Conservation (phyloP, 441 rosid genomes). For the Gossypium davidsonii region DNA sequence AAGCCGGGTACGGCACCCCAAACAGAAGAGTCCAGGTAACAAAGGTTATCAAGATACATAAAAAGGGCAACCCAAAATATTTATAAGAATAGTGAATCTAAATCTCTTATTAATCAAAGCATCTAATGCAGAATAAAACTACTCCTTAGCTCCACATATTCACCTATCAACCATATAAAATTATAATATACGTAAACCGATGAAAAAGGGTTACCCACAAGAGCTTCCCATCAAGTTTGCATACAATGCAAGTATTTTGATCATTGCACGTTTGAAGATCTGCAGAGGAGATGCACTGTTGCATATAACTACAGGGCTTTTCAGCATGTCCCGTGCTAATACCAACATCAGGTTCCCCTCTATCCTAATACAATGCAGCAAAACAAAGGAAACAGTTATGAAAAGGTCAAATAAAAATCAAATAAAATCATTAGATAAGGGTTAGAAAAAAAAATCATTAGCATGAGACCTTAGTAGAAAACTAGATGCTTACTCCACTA, state of each 20-base stretch:
- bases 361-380: constrained; percentile 44
- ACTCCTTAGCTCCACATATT: neutral
- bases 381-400: constrained; percentile 9
- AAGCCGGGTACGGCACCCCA: neutral
- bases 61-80: neutral
- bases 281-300: neutral
- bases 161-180: constrained; percentile 4
- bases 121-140: neutral
- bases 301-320: neutral
- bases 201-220: constrained; percentile 40
- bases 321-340: neutral
- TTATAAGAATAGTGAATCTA: neutral
- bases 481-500: neutral
- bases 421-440: neutral
- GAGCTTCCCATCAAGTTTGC: constrained; percentile 48
- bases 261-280: constrained; percentile 17
- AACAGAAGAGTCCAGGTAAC: neutral
- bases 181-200: constrained; percentile 4
- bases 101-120: neutral
- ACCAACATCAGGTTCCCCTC: constrained; percentile 4
- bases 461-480: neutral
- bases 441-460: neutral
- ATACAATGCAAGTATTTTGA: constrained; percentile 31
- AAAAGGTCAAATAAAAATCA: constrained; percentile 5
- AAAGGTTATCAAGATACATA: neutral